A percentile compares a stretch with the other conserved stretches of the same genome.
These are phyloP conservation scores for Aspergillus sclerotioniger DNA, from an alignment of 495 filamentous ascomycete species.

Conservation along the genomic window DNA sequence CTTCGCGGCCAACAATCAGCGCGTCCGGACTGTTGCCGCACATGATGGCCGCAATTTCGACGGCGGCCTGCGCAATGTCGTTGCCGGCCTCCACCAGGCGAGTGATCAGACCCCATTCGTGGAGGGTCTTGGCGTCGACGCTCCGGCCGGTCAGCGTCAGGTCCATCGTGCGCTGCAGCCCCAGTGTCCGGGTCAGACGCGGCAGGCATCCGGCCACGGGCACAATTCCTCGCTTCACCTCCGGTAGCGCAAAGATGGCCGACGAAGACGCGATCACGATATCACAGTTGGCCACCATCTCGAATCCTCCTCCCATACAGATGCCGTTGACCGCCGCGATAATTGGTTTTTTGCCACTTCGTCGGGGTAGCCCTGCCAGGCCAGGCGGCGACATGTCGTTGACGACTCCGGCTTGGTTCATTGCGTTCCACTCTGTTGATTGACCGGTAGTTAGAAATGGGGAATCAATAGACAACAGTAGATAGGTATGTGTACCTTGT, in stretches of 20 bases:
- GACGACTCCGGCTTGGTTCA: constrained; percentile 34
- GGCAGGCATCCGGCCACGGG: constrained; percentile 70
- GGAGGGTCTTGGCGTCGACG: constrained; percentile 13
- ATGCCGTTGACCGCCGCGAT: constrained; percentile 75
- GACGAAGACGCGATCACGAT: constrained; percentile 56
- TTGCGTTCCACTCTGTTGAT: constrained; percentile 38
- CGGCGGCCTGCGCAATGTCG: constrained; percentile 7
- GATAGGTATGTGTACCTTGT: constrained; percentile 29
- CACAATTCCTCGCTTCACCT: constrained; percentile 67
- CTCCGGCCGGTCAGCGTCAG: constrained; percentile 66
- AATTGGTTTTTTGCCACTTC: constrained; percentile 55
- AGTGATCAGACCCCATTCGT: constrained; percentile 40
- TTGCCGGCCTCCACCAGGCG: constrained; percentile 26
- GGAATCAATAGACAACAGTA: background rate
- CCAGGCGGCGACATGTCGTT: constrained; percentile 48
- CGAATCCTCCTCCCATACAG: constrained; percentile 71
- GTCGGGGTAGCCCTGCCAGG: constrained; percentile 54
- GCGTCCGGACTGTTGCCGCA: constrained; percentile 44
- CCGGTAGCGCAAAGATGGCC: constrained; percentile 63
- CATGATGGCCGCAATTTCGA: constrained; percentile 11
- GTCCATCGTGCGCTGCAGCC: constrained; percentile 68
- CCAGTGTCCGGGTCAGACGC: constrained; percentile 65
- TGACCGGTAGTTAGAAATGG: background rate
- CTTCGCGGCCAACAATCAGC: constrained; percentile 63
- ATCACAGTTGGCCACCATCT: constrained; percentile 71